Evolutionary conservation across 306 rosid species (phyloP).

Genomic region (Pterocarpus santalinus): DNA sequence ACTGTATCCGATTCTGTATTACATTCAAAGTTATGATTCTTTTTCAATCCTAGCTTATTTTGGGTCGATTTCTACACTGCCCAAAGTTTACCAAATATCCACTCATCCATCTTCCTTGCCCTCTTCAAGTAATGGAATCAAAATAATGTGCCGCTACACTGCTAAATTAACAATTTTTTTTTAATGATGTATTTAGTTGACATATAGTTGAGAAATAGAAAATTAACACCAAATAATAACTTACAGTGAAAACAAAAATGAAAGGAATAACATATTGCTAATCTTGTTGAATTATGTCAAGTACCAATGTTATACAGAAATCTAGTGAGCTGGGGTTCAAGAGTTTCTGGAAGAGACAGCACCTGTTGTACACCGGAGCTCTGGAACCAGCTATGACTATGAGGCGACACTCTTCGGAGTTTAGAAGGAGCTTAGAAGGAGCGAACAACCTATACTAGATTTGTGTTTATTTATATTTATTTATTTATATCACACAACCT

Average conservation of each 20-base stretch:
- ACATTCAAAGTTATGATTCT: neutral
- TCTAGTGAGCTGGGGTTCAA: neutral
- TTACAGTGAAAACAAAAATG: neutral
- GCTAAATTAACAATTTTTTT: neutral
- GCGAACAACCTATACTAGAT: too few species aligned
- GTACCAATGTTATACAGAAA: neutral
- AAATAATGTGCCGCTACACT: neutral
- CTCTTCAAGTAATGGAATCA: neutral
- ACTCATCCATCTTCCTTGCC: too few species aligned
- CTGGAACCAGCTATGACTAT: neutral
- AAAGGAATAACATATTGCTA: neutral
- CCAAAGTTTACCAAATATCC: neutral
- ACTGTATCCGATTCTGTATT: neutral
- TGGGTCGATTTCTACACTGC: neutral
- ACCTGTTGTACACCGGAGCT: conserved; percentile 4
- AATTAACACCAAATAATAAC: neutral
- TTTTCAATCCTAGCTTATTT: neutral
- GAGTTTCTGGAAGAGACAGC: neutral
- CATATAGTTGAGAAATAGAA: neutral
- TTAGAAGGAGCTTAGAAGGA: too few species aligned
- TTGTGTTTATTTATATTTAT: too few species aligned
- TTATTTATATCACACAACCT: too few species aligned
- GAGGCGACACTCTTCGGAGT: neutral
- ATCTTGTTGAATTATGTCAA: neutral
- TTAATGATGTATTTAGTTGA: neutral